phyloP scores from a whole-genome alignment of 83 land plant species.

The Diphasiastrum complanatum region DNA sequence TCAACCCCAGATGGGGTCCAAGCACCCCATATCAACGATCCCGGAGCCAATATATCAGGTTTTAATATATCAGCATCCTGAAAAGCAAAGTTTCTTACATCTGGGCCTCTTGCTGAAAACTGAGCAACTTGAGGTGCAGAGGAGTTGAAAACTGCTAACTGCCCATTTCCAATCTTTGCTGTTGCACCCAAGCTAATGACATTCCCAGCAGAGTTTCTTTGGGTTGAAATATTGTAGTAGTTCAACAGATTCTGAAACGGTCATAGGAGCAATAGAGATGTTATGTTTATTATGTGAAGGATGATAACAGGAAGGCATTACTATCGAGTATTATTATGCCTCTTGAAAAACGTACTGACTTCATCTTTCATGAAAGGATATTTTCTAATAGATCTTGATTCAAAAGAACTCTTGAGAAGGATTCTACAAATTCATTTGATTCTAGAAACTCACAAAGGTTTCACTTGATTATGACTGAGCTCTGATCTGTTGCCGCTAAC shows the following conservation, averaged over 20 bases:
- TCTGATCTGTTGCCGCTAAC: no score
- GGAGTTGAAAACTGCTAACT: constrained; percentile 47
- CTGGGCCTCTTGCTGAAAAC: constrained; percentile 88
- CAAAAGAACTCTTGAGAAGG: no score
- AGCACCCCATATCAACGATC: constrained; percentile 89
- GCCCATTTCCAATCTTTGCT: constrained; percentile 41
- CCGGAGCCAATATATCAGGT: constrained; percentile 90
- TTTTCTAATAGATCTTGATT: neutral
- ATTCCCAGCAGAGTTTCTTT: constrained; percentile 18
- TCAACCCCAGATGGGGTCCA: constrained; percentile 92
- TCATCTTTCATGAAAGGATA: no score
- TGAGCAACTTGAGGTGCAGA: constrained; percentile 83
- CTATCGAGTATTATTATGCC: neutral
- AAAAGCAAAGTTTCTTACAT: constrained; percentile 66
- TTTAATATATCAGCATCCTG: constrained; percentile 87
- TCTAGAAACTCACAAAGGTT: neutral
- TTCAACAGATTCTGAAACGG: constrained; percentile 13
- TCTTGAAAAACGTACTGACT: no score
- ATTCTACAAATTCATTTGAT: neutral
- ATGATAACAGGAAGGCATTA: neutral
- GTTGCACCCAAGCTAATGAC: constrained; percentile 20
- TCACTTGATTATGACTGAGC: neutral
- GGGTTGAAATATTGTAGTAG: constrained; percentile 12
- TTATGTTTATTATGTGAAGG: neutral
- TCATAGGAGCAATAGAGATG: neutral